Conservation (phyloP, 192 early-diverging fungal genomes). For the Phycomyces blakesleeanus region DNA sequence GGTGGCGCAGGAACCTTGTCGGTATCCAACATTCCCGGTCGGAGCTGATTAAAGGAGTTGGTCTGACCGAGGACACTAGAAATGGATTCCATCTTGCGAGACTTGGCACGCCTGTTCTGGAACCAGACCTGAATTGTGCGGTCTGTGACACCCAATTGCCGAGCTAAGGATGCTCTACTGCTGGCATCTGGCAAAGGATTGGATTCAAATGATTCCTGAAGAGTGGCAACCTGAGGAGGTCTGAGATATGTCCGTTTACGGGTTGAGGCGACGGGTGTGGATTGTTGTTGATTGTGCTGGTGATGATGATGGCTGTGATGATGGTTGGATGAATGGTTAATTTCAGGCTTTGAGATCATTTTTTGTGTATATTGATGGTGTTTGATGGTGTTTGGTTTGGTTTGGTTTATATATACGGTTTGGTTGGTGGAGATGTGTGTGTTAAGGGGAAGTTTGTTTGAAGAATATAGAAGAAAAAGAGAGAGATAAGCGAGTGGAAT, state of each 20-base stretch:
- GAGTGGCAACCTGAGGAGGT: slow-evolving; percentile 54
- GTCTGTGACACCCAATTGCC: slow-evolving; percentile 61
- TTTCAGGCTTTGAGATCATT: background rate
- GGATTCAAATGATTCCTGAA: slow-evolving; percentile 63
- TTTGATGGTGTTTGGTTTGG: background rate
- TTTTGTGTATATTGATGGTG: no score
- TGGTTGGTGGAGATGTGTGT: background rate
- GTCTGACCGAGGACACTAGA: slow-evolving; percentile 9
- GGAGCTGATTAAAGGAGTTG: slow-evolving; percentile 6
- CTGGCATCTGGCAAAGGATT: slow-evolving; percentile 65
- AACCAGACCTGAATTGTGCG: slow-evolving; percentile 83
- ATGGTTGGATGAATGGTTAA: background rate
- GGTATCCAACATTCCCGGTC: background rate
- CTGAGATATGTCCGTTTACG: slow-evolving; percentile 60
- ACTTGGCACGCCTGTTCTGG: slow-evolving; percentile 77
- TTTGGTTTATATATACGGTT: no score
- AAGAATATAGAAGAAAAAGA: slow-evolving; percentile 12
- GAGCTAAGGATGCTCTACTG: slow-evolving; percentile 57
- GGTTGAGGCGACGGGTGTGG: slow-evolving; percentile 9
- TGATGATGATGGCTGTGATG: slow-evolving; percentile 1
- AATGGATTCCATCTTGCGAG: slow-evolving; percentile 49
- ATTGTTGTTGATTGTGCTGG: background rate
- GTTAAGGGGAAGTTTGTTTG: background rate
- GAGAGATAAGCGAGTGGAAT: slow-evolving; percentile 12
- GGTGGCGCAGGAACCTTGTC: slow-evolving; percentile 5